A percentile compares a stretch with the other conserved stretches of the same genome.
Evolutionary conservation across 2,329 filamentous ascomycete genomes (phyloP).

Genomic region (Cordyceps cicadae): DNA sequence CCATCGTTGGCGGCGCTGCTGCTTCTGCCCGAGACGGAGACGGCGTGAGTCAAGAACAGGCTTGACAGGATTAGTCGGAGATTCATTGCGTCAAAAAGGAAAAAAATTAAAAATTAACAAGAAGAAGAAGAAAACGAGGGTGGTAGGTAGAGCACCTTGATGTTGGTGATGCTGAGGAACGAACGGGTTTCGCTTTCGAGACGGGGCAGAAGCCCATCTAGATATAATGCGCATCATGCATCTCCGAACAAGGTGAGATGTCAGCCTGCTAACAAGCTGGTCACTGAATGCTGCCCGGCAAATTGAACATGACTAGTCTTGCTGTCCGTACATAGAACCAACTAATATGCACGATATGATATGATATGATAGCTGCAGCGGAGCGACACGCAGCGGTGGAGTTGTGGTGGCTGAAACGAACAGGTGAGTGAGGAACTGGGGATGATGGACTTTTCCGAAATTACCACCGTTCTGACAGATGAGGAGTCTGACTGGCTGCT

Average conservation of each 20-base stretch:
- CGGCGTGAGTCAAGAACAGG: neutral
- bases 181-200: too few relatives aligned
- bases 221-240: neutral
- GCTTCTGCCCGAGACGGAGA: neutral
- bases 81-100: neutral
- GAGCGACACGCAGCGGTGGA: neutral
- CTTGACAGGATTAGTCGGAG: neutral
- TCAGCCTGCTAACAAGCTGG: neutral
- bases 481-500: too few relatives aligned
- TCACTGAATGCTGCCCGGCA: neutral
- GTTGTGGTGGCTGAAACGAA: neutral
- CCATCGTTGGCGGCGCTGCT: neutral
- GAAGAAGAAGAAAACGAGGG: neutral
- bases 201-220: neutral
- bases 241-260: neutral
- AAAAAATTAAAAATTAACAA: neutral
- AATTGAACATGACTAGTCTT: neutral
- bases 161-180: too few relatives aligned
- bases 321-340: too few relatives aligned
- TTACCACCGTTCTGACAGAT: neutral
- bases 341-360: too few relatives aligned
- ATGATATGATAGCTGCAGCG: too few relatives aligned
- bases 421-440: neutral
- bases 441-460: neutral
- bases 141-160: neutral